Evolutionary conservation across 805 yeast species (phyloP), one percentile per base, ranked within the genome.

Genomic region (Cyberlindnera euphorbiae): DNA sequence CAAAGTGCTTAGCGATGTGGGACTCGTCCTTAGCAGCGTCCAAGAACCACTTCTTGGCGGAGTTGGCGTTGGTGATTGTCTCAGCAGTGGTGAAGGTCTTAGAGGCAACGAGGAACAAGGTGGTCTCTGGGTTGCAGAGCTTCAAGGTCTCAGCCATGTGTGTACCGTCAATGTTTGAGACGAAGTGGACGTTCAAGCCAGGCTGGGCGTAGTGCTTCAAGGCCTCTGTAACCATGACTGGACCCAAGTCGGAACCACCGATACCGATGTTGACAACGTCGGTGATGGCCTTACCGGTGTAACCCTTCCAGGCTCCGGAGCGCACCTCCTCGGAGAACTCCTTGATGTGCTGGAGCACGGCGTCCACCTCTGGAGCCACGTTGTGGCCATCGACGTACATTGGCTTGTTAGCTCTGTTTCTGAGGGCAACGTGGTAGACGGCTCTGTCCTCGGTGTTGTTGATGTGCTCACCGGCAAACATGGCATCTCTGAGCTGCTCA

Each of bases 71-170:
- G 52, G 97, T 90, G 67, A 76, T 75, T 50, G 98, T 93, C 73
- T 93, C 98, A 42, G 97, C 97, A 48, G 98, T 93, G 59, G 98
- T 93, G 78, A 93, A 93, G 45, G 98, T 93, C 79, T 93, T 93
- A 47, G 96, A 89, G 29, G 97, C 97, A 59, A 89, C 71, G 64
- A 86, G 72, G 65, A 86, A 86, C 63, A 93, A 73, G 25, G 98
- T 93, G 44, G 97, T 85, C 66, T 93, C 98, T 39, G 90, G 82
- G 63, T 86, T 66, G 55, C 84, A 71, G 37, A 60, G 60, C 64
- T 84, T 85, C 60, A 93, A 69, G 41, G 87, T 75, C 56, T 90
- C 98, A 45, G 95, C 93, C 62, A 90, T 73, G 67, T 89, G 96
- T 39, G 98, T 93, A 62, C 98, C 98, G 62, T 93, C 98, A 59